Conservation (phyloP, 352 stramenopile species). For the Phytophthora citricola region DNA sequence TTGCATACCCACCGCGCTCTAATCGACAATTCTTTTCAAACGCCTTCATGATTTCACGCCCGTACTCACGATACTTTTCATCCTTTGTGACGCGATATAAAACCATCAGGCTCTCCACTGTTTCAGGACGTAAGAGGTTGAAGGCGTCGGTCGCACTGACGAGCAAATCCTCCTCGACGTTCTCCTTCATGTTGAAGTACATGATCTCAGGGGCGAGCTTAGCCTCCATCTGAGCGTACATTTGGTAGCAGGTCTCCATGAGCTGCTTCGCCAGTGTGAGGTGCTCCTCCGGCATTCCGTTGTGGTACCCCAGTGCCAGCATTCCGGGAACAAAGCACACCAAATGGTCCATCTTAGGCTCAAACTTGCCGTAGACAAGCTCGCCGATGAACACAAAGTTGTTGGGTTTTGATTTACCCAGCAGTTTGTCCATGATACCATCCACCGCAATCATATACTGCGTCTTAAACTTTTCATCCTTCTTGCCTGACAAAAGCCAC, state of each 20-base stretch:
- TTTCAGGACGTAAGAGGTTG: constrained; percentile 92
- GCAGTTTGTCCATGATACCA: constrained; percentile 63
- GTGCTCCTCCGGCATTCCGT: constrained; percentile 71
- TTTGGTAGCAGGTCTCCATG: constrained; percentile 86
- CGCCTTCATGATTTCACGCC: constrained; percentile 84
- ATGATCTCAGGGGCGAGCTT: constrained; percentile 91
- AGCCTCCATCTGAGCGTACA: constrained; percentile 82
- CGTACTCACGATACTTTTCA: constrained; percentile 87
- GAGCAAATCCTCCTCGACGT: constrained; percentile 54
- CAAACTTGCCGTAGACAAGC: constrained; percentile 56
- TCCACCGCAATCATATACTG: constrained; percentile 73
- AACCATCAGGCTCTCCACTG: constrained; percentile 92
- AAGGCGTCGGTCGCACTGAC: constrained; percentile 71
- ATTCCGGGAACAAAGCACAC: constrained; percentile 92
- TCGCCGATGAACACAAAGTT: constrained; percentile 73
- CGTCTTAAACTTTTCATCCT: constrained; percentile 71
- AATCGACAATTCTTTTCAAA: constrained; percentile 88
- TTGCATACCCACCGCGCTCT: constrained; percentile 65
- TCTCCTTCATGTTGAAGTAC: constrained; percentile 74
- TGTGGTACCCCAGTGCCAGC: constrained; percentile 80
- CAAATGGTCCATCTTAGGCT: constrained; percentile 90
- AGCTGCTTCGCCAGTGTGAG: constrained; percentile 81
- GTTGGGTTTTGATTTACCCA: constrained; percentile 67
- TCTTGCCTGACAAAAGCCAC: constrained; percentile 80
- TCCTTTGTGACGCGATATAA: constrained; percentile 92